Base-by-base conservation (phyloP, 2,329 filamentous ascomycete species). In the Alternaria arborescens region DNA sequence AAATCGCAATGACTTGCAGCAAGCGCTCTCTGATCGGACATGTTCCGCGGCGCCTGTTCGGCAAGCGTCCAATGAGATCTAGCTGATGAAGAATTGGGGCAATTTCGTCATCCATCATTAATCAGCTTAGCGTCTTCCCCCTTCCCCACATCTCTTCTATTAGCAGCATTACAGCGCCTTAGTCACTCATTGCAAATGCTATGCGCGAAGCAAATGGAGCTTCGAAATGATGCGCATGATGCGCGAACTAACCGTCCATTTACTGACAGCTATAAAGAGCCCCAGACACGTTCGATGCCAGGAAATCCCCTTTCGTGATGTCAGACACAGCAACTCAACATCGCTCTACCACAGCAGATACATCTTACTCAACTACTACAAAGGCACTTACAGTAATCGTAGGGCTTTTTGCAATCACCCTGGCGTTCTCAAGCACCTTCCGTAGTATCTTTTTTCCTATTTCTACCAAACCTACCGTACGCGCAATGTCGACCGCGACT, bases 351-450 rank as follows among this genome's bases (percentile, higher is more conserved):
- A 34, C 62, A 44, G 42, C 68, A 50, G 12, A 61, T 52, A 69
- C 58, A 8, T 52, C 66, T 30, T 60, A 65, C 48, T 48, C 70
- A 42, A 68, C 64, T 12, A 68, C 64, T 16, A 69, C 65, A 62
- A 76, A 73, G 42, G 69, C 63, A 52, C 58, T 78, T 28, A 71
- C 76, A 55, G 61, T 68, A 47, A 58, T 77, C 48, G 61, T 78
- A 51, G 71, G 70, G 44, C 22, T 82, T 40, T 48, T 81, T 70
- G 79, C 81, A 66, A 60, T 82, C 79, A 79, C 73, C 59, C 77
- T 84, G 82, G 82, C 82, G 61, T 73, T 82, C 69, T 80, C 79
- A 56, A 75, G 68, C 44, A 73, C 79, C 5, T 63, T 82, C 41
- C 78, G 80, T 57, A 76, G 67, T 62, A 65, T 71, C 47, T 64